Evolutionary conservation across 148 eudicot genomes (phyloP).

Genomic region (Euryodendron excelsum): DNA sequence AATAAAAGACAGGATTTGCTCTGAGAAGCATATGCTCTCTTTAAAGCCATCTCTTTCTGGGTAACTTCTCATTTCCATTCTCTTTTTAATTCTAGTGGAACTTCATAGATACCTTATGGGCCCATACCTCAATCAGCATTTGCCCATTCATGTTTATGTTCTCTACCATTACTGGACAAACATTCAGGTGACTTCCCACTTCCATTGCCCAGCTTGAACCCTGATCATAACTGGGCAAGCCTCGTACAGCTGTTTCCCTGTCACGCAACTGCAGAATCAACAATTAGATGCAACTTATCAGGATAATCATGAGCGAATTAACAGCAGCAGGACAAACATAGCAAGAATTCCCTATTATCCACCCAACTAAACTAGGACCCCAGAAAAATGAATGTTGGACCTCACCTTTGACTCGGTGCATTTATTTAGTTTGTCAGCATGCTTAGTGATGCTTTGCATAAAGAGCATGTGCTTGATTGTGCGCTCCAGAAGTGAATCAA

Average conservation of each 20-base stretch:
- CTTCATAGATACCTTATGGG: background rate
- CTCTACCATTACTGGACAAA: constrained; percentile 75
- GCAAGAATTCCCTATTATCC: too few species aligned
- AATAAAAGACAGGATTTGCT: too few species aligned
- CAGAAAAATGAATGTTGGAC: background rate
- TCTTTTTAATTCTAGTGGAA: background rate
- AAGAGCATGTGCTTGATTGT: constrained; percentile 93
- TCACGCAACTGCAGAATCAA: constrained; percentile 47
- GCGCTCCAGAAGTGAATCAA: constrained; percentile 89
- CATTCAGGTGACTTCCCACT: constrained; percentile 73
- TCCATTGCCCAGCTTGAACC: constrained; percentile 99
- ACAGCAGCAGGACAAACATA: too few species aligned
- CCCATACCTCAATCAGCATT: constrained; percentile 70
- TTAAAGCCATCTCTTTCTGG: background rate
- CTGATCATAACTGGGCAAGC: constrained; percentile 54
- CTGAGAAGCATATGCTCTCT: constrained; percentile 21
- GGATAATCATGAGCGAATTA: background rate
- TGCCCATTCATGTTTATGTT: constrained; percentile 70
- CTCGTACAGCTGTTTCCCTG: constrained; percentile 46
- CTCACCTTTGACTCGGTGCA: constrained; percentile 63
- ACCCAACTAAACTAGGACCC: too few species aligned
- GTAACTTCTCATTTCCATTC: constrained; percentile 17
- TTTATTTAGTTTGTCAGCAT: constrained; percentile 69
- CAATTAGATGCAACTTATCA: constrained; percentile 17
- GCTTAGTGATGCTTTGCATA: constrained; percentile 74